phyloP scores from a whole-genome alignment of 768 basidiomycete species.

The Boletus rubescentipes region DNA sequence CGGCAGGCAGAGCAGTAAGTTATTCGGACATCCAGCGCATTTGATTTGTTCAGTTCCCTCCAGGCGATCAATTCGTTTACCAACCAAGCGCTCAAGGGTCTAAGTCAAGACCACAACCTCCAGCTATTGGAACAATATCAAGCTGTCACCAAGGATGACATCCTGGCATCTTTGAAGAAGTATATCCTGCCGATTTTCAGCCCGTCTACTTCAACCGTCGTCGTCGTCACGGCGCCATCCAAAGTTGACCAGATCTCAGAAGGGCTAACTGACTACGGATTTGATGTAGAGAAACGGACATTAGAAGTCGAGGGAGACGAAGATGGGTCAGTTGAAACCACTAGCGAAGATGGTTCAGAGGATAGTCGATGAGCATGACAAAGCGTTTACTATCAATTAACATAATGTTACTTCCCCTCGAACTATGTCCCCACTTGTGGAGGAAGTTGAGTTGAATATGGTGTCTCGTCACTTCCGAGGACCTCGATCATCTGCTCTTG shows the following conservation, averaged over 20 bases:
- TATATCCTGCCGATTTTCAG: slow-evolving; percentile 88
- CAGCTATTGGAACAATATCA: slow-evolving; percentile 79
- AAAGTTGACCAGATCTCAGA: slow-evolving; percentile 72
- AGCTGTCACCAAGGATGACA: slow-evolving; percentile 75
- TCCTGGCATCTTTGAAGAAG: slow-evolving; percentile 62
- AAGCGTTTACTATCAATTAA: neutral
- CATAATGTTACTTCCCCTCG: neutral
- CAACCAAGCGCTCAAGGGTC: slow-evolving; percentile 88
- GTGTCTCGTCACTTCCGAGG: slow-evolving; percentile 31
- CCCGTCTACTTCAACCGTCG: slow-evolving; percentile 69
- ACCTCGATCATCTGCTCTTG: slow-evolving; percentile 63
- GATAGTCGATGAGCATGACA: slow-evolving; percentile 7
- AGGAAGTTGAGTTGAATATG: neutral
- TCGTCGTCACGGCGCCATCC: slow-evolving; percentile 80
- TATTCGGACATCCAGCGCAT: neutral
- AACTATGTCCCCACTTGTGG: neutral
- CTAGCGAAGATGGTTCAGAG: slow-evolving; percentile 29
- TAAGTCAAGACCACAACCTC: slow-evolving; percentile 71
- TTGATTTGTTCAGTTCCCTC: slow-evolving; percentile 5
- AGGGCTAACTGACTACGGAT: slow-evolving; percentile 67
- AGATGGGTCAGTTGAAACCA: slow-evolving; percentile 36
- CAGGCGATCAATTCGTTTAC: slow-evolving; percentile 82
- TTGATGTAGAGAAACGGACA: slow-evolving; percentile 70
- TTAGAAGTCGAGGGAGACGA: slow-evolving; percentile 61
- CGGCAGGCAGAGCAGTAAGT: slow-evolving; percentile 82